A percentile compares a stretch with the other conserved stretches of the same genome.
phyloP scores from a whole-genome alignment of 228 moss, liverwort and hornwort species.

The Sphagnum magellanicum region DNA sequence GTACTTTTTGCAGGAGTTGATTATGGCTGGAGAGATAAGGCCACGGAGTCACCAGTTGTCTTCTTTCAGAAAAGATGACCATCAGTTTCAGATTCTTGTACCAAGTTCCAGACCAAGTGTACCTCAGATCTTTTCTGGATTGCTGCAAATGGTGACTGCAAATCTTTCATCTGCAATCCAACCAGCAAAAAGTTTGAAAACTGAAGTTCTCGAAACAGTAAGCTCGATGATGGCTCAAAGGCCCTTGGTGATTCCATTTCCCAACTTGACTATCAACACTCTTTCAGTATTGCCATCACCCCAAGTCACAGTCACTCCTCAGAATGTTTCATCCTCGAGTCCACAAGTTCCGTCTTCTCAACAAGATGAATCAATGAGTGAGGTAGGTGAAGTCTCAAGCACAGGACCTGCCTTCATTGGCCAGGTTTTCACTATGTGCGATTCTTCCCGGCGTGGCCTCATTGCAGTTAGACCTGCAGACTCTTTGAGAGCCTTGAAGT shows the following conservation, averaged over 20 bases:
- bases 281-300: conserved; percentile 21
- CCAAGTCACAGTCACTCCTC: conserved; percentile 18
- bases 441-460: conserved; percentile 76
- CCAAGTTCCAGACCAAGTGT: not conserved
- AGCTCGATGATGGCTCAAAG: conserved; percentile 20
- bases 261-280: conserved; percentile 27
- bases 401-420: conserved; percentile 92
- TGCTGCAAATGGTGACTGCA: conserved; percentile 28
- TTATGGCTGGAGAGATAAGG: too few relatives aligned
- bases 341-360: conserved; percentile 20
- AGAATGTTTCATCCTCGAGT: conserved; percentile 24
- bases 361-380: conserved; percentile 17
- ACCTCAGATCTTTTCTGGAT: conserved; percentile 26
- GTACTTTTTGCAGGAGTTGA: too few relatives aligned
- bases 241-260: conserved; percentile 32
- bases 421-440: conserved; percentile 98
- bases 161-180: conserved; percentile 24
- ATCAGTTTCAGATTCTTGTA: too few relatives aligned
- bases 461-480: conserved; percentile 83
- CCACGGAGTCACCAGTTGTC: too few relatives aligned
- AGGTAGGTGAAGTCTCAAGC: conserved; percentile 55
- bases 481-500: conserved; percentile 58
- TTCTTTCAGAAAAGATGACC: too few relatives aligned
- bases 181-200: conserved; percentile 17
- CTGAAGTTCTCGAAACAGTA: conserved; percentile 19